Percentiles rank a stretch among this genome's conserved stretches.
phyloP scores from a whole-genome alignment of 805 yeast species.

The baker's yeast (Saccharomyces cerevisiae) region DNA sequence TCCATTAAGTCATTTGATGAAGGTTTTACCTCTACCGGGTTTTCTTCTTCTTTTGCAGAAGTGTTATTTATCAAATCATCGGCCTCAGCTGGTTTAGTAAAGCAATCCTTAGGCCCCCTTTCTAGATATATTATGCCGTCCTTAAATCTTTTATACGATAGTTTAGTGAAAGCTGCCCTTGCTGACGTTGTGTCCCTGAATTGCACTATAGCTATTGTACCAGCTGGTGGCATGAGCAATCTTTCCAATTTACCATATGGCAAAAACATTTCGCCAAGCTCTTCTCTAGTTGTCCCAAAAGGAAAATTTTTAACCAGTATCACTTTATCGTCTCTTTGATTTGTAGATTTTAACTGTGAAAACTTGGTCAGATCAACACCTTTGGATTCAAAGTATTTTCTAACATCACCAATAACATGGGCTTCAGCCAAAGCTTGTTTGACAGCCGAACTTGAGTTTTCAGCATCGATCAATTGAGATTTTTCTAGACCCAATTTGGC shows the following conservation, averaged over 20 bases:
- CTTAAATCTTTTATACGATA: constrained; percentile 82
- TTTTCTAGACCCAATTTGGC: constrained; percentile 73
- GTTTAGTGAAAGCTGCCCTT: constrained; percentile 78
- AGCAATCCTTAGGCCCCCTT: constrained; percentile 83
- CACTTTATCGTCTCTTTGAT: constrained; percentile 69
- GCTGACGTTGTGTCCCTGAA: constrained; percentile 77
- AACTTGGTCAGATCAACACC: constrained; percentile 81
- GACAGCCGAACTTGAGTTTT: constrained; percentile 80
- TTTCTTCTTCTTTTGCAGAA: constrained; percentile 22
- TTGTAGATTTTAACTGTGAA: constrained; percentile 33
- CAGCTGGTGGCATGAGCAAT: constrained; percentile 89
- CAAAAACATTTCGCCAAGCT: constrained; percentile 71
- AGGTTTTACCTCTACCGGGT: constrained; percentile 29
- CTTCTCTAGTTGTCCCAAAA: constrained; percentile 72
- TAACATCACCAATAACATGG: constrained; percentile 84
- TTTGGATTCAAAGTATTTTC: constrained; percentile 74
- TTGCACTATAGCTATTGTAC: constrained; percentile 90
- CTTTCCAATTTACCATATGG: constrained; percentile 74
- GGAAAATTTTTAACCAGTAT: constrained; percentile 88
- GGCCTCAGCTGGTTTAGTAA: constrained; percentile 48
- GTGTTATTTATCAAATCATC: constrained; percentile 29
- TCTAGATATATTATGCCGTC: constrained; percentile 83
- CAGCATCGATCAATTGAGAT: constrained; percentile 79
- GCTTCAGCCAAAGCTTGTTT: constrained; percentile 97
- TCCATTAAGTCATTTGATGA: constrained; percentile 30